Base-by-base conservation (phyloP, 345 rosid species). In the Excoecaria agallocha region DNA sequence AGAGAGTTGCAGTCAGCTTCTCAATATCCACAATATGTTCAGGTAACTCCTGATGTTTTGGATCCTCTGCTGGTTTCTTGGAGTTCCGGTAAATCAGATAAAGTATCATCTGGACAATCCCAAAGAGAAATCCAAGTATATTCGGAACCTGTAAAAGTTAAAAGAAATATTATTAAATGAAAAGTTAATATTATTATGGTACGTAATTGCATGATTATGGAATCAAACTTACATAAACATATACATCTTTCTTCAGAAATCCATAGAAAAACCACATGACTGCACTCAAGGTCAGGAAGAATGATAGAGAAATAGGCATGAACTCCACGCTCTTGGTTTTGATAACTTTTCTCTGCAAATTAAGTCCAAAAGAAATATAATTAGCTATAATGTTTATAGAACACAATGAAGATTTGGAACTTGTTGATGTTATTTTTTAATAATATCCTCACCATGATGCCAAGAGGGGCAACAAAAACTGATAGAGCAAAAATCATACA, bases 381-480 rank as follows among this genome's bases (percentile, higher is more conserved):
- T 43, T 41, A 41, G 45, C 3, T 8, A 41, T 41, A 41, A 41
- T 5, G 8, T 41, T 41, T 5, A 41, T 8, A 8, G 0, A 41
- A 0, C 30, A 30, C 30, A 30, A 30, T 30, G 2, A 30, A 30
- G 30, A 30, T 30, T 30, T 30, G 30, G 30, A n/a, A 30, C 2
- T 30, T 30, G 30, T 30, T 1, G 30, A 30, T 30, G 30, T 30
- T 30, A 30, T 43, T 10, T 8, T 43, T 43, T 43, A 43, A 43
- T 43, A 30, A 30, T 30, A 30, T 43, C 10, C 48, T 43, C 48
- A 94, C 99, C 83, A 93, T 69, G 80, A 93, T 90, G 70, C 87
- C 82, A 41, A 93, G 97, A 19, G 99, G 98, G 6, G 99, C 98
- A n/a, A 77, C 89, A 39, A 95, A 95, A 0, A 93, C 98, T 61